Base-by-base conservation (phyloP, 139 green algal species). In the Volvox africanus region DNA sequence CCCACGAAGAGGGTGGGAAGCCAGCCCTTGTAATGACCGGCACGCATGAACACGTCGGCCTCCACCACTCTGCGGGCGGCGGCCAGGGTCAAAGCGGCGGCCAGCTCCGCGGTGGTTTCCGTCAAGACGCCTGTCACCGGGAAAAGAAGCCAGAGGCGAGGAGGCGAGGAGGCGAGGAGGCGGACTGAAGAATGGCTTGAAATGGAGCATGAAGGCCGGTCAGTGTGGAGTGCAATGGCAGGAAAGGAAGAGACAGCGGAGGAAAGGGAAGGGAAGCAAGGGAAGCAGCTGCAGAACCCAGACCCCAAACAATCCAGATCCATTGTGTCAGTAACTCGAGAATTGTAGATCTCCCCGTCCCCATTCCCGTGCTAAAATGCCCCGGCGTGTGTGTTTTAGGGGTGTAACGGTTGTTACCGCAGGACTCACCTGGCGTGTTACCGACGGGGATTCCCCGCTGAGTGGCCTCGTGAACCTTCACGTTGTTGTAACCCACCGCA, bases 401-500 rank as follows among this genome's bases (percentile, higher is more conserved):
- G 44, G 44, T 55, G 44, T 55, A 14, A 55, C 44, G 9, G 44
- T 55, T 55, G 44, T 24, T 73, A 12, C 24, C 65, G 65, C 24
- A 73, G 9, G 13, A n/a, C 91, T 24, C 77, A 97, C 97, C 97
- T 73, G 98, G 98, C 2, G 98, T 99, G 97, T 99, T 99, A 76
- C 98, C 98, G 12, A 99, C 98, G 13, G 97, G 93, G 86, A 99
- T 98, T 91, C 97, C 97, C 9, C 96, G 83, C 84, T 96, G 95
- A 50, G 96, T 99, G 17, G 98, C 98, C 79, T 96, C 96, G 5
- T 92, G 77, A 36, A 95, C 97, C 73, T 98, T 94, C 12, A 99
- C 98, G 92, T 99, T 99, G 96, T 99, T 99, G 96, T 99, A 99
- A 9, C 98, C 98, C 30, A 99, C 98, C 14, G 98, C 98, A 86